Conservation (phyloP, 2,329 filamentous ascomycete species). For the Fonsecaea pedrosoi region DNA sequence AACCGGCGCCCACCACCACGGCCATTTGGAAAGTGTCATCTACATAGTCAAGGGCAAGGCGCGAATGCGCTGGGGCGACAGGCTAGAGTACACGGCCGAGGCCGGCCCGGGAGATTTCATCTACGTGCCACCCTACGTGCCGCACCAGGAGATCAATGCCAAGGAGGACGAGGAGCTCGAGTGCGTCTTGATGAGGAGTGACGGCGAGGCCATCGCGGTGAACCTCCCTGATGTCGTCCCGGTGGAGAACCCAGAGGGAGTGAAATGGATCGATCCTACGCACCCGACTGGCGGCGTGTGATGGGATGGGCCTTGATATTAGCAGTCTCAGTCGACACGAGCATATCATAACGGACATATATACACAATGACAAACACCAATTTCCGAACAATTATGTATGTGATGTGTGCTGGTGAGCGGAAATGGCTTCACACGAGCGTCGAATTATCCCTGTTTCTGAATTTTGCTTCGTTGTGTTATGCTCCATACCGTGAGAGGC, state of each 20-base stretch:
- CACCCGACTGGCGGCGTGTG: constrained; percentile 46
- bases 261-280: constrained; percentile 57
- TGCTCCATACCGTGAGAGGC: not conserved
- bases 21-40: constrained; percentile 55
- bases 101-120: constrained; percentile 57
- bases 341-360: not conserved
- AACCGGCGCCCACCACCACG: constrained; percentile 55
- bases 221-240: constrained; percentile 53
- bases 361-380: not conserved
- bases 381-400: not conserved
- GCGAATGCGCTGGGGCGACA: constrained; percentile 56
- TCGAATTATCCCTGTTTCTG: not conserved
- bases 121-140: constrained; percentile 54
- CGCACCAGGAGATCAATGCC: constrained; percentile 57
- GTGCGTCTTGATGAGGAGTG: constrained; percentile 53
- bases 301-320: not conserved
- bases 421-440: not conserved
- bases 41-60: constrained; percentile 55
- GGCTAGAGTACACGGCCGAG: constrained; percentile 54
- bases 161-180: constrained; percentile 51
- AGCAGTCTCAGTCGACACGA: not conserved
- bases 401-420: not conserved
- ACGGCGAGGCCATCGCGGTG: constrained; percentile 54
- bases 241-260: constrained; percentile 51
- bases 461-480: not conserved